phyloP scores from a whole-genome alignment of 1,139 yeast species.

The Suhomyces kunorum region DNA sequence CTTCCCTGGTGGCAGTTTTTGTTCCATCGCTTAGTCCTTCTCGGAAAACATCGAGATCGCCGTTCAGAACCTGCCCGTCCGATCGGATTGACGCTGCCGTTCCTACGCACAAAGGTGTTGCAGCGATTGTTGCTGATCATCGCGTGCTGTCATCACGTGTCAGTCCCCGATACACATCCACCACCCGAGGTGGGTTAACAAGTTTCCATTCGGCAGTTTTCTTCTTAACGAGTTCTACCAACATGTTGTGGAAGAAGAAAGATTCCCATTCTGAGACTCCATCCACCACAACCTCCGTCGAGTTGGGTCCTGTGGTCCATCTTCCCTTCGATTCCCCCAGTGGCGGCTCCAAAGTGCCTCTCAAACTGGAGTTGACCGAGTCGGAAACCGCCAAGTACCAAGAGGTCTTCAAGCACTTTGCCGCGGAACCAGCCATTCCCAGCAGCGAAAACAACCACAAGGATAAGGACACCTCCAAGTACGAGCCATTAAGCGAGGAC shows the following conservation, averaged over 20 bases:
- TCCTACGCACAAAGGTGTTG: not conserved
- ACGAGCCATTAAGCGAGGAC: constrained; percentile 24
- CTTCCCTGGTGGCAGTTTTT: not conserved
- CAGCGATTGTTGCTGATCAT: not conserved
- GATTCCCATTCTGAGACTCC: constrained; percentile 4
- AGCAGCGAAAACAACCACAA: constrained; percentile 41
- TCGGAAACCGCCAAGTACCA: constrained; percentile 21
- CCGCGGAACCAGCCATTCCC: constrained; percentile 34
- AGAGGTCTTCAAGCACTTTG: constrained; percentile 20
- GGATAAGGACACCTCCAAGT: constrained; percentile 23
- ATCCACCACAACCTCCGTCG: constrained; percentile 11
- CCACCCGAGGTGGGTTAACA: not conserved
- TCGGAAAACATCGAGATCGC: too few species aligned
- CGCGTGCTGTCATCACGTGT: not conserved
- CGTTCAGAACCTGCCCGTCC: too few species aligned
- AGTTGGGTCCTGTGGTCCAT: constrained; percentile 21
- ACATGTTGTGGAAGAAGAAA: constrained; percentile 11
- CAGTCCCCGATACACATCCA: not conserved
- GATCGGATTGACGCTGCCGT: not conserved
- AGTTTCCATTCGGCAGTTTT: too few species aligned
- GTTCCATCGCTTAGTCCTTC: too few species aligned
- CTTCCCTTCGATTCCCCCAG: constrained; percentile 59
- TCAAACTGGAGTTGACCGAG: constrained; percentile 44
- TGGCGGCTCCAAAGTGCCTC: constrained; percentile 53
- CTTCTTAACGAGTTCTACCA: not conserved